These are phyloP conservation scores for Arthroderma uncinatum DNA, from an alignment of 2,329 filamentous ascomycete genomes.

Conservation along the genomic window DNA sequence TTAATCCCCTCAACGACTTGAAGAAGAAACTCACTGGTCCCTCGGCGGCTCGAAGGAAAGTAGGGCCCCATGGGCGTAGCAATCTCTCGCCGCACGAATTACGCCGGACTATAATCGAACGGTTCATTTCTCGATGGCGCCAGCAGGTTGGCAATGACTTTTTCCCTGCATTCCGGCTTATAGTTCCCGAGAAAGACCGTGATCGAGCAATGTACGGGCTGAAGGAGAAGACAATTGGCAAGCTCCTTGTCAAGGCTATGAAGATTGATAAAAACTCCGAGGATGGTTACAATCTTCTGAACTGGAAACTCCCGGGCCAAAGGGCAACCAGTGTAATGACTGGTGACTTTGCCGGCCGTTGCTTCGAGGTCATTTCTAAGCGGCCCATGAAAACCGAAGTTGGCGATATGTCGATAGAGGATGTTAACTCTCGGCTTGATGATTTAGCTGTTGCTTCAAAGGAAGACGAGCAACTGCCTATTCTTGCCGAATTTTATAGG, in stretches of 20 bases:
- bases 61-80: slow-evolving; percentile 39
- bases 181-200: slow-evolving; percentile 83
- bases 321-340: slow-evolving; percentile 53
- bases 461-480: slow-evolving; percentile 71
- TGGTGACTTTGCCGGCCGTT: slow-evolving; percentile 85
- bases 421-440: slow-evolving; percentile 81
- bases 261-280: slow-evolving; percentile 86
- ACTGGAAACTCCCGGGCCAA: slow-evolving; percentile 83
- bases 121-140: slow-evolving; percentile 79
- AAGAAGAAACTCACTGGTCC: slow-evolving; percentile 57
- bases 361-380: slow-evolving; percentile 76
- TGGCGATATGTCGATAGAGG: slow-evolving; percentile 72
- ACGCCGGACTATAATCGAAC: slow-evolving; percentile 66
- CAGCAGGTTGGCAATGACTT: slow-evolving; percentile 83
- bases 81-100: slow-evolving; percentile 61
- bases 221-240: slow-evolving; percentile 84
- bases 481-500: slow-evolving; percentile 75
- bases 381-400: slow-evolving; percentile 61
- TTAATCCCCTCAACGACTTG: slow-evolving; percentile 69
- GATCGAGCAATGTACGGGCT: slow-evolving; percentile 87
- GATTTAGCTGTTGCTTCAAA: slow-evolving; percentile 61
- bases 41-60: slow-evolving; percentile 44
- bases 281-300: slow-evolving; percentile 71
- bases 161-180: slow-evolving; percentile 82
- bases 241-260: slow-evolving; percentile 80